A percentile compares a stretch with the other conserved stretches of the same genome.
Conservation (phyloP, 352 stramenopile genomes). For the Globisporangium ultimum region DNA sequence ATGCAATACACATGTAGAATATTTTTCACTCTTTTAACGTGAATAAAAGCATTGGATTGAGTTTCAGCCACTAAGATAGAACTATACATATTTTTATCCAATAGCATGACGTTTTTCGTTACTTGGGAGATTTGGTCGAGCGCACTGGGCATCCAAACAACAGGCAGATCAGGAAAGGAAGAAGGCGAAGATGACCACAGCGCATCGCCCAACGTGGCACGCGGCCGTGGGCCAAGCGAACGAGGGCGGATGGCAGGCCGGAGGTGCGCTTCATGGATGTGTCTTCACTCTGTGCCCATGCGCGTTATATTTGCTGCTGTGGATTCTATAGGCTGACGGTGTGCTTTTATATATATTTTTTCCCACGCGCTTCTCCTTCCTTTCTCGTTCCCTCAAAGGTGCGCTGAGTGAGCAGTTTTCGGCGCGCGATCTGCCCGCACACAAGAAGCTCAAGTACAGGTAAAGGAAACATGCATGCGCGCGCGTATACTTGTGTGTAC, state of each 20-base stretch:
- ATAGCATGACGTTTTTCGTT: not conserved
- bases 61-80: too few relatives aligned
- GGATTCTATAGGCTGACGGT: not conserved
- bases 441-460: slow-evolving; percentile 83
- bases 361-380: too few relatives aligned
- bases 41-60: too few relatives aligned
- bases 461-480: slow-evolving; percentile 11
- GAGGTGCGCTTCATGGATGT: slow-evolving; percentile 31
- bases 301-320: not conserved
- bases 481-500: not conserved
- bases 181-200: slow-evolving; percentile 65
- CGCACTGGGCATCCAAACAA: not conserved
- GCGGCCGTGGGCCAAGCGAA: slow-evolving; percentile 84
- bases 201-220: slow-evolving; percentile 83
- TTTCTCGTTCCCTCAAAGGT: slow-evolving; percentile 21
- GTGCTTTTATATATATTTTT: not conserved
- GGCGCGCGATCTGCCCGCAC: slow-evolving; percentile 73
- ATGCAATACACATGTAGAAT: too few relatives aligned
- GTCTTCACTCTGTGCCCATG: not conserved
- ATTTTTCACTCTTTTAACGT: too few relatives aligned
- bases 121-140: not conserved
- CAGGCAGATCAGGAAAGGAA: not conserved
- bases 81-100: slow-evolving; percentile 5
- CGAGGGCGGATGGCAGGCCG: slow-evolving; percentile 81
- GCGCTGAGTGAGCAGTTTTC: slow-evolving; percentile 80